These are phyloP conservation scores for Candida vaughaniae DNA, from an alignment of 805 yeast species.

Conservation along the genomic window DNA sequence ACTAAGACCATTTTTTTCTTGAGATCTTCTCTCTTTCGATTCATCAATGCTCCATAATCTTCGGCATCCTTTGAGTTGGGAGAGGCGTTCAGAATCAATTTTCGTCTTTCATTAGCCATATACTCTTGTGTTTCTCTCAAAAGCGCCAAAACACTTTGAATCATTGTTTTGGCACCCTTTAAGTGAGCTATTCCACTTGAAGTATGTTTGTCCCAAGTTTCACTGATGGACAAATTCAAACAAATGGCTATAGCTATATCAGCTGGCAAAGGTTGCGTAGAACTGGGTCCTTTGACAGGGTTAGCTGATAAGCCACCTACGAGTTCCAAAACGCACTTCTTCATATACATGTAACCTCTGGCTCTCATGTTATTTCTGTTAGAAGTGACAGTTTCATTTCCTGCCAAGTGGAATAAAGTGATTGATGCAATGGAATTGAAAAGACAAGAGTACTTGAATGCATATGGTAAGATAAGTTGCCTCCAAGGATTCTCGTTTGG, in stretches of 20 bases:
- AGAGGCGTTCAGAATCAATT: constrained; percentile 4
- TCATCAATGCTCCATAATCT: constrained; percentile 8
- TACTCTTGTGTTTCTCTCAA: constrained; percentile 24
- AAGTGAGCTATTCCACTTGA: constrained; percentile 69
- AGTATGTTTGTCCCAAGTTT: constrained; percentile 67
- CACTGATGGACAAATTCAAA: constrained; percentile 60
- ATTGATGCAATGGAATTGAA: constrained; percentile 65
- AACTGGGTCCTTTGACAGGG: constrained; percentile 4
- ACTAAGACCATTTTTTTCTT: constrained; percentile 30
- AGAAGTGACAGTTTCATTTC: constrained; percentile 35
- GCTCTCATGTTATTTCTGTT: constrained; percentile 45
- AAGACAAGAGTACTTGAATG: constrained; percentile 53
- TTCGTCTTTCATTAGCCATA: constrained; percentile 12
- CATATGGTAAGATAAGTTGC: constrained; percentile 53
- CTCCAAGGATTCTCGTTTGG: constrained; percentile 71
- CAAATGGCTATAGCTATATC: constrained; percentile 69
- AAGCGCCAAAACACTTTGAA: constrained; percentile 42
- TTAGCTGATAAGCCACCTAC: constrained; percentile 50
- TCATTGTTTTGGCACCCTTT: constrained; percentile 64
- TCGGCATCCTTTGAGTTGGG: constrained; percentile 11
- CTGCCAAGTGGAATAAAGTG: constrained; percentile 58
- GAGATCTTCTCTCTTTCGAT: constrained; percentile 10
- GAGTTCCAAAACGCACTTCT: constrained; percentile 54
- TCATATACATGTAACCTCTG: constrained; percentile 58
- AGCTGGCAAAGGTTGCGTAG: constrained; percentile 43